Evolutionary conservation across 345 rosid species (phyloP).

Genomic region (Firmiana major): DNA sequence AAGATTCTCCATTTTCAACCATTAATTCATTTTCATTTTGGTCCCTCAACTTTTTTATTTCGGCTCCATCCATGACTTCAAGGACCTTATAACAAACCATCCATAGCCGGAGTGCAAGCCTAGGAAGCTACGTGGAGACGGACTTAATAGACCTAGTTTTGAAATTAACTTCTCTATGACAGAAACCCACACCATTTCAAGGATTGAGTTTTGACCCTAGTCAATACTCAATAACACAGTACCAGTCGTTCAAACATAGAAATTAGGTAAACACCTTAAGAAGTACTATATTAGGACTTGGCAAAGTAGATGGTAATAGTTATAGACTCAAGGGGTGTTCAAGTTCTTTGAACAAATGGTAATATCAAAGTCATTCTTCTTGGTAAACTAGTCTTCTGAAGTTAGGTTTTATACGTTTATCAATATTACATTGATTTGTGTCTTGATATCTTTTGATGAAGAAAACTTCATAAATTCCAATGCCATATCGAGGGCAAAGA

Average conservation of each 20-base stretch:
- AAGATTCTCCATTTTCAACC: not conserved
- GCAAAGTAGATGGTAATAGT: not conserved
- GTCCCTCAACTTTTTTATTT: not conserved
- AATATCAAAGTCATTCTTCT: no score
- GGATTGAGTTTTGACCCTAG: not conserved
- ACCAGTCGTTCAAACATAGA: not conserved
- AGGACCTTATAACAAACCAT: not conserved
- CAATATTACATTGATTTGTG: no score
- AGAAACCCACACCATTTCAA: not conserved
- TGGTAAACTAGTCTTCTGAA: not conserved
- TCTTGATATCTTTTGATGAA: not conserved
- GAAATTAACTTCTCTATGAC: not conserved
- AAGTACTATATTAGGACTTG: not conserved
- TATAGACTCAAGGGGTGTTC: not conserved
- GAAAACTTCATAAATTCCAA: not conserved
- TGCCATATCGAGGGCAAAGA: not conserved
- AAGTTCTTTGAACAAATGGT: not conserved
- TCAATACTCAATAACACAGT: not conserved
- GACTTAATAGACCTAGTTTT: not conserved
- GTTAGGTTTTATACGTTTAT: not conserved
- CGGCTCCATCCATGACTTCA: not conserved
- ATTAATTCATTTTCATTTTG: not conserved
- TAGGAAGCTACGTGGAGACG: not conserved
- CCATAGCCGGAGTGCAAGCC: not conserved
- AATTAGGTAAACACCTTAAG: not conserved